Conservation (phyloP, 768 basidiomycete species). For the Saitozyma podzolica region DNA sequence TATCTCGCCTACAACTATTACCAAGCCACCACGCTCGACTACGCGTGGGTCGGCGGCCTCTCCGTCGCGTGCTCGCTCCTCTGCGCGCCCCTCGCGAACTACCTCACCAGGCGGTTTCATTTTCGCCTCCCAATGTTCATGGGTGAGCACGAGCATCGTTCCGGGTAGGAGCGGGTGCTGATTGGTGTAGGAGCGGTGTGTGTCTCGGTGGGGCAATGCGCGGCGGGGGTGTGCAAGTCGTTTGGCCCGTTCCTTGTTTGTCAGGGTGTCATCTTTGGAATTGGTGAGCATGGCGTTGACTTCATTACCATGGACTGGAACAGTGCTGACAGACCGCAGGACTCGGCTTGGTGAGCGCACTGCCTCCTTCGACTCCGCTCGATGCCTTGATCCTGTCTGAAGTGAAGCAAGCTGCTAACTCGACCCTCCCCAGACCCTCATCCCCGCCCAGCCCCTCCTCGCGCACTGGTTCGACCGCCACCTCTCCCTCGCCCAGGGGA, state of each 20-base stretch:
- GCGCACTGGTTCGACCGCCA: slow-evolving; percentile 41
- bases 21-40: slow-evolving; percentile 26
- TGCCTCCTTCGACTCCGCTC: background rate
- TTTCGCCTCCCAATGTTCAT: slow-evolving; percentile 36
- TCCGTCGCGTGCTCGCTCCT: slow-evolving; percentile 27
- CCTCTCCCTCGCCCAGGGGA: slow-evolving; percentile 37
- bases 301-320: background rate
- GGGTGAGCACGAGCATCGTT: slow-evolving; percentile 23
- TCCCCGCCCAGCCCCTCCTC: slow-evolving; percentile 34
- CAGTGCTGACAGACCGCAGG: slow-evolving; percentile 3
- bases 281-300: slow-evolving; percentile 17
- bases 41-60: slow-evolving; percentile 43
- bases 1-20: slow-evolving; percentile 38
- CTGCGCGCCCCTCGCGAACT: slow-evolving; percentile 33
- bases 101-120: slow-evolving; percentile 8
- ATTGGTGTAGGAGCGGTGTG: slow-evolving; percentile 18
- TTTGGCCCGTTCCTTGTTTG: slow-evolving; percentile 37
- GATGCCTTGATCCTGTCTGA: background rate
- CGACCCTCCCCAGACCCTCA: slow-evolving; percentile 13
- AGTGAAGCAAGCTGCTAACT: too few species aligned
- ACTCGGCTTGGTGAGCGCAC: slow-evolving; percentile 19
- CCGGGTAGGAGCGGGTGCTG: background rate
- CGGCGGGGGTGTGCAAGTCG: slow-evolving; percentile 33
- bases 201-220: slow-evolving; percentile 34
- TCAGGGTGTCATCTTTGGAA: slow-evolving; percentile 37